Evolutionary conservation across 352 stramenopile species (phyloP).

Genomic region (Globisporangium cylindrosporum): DNA sequence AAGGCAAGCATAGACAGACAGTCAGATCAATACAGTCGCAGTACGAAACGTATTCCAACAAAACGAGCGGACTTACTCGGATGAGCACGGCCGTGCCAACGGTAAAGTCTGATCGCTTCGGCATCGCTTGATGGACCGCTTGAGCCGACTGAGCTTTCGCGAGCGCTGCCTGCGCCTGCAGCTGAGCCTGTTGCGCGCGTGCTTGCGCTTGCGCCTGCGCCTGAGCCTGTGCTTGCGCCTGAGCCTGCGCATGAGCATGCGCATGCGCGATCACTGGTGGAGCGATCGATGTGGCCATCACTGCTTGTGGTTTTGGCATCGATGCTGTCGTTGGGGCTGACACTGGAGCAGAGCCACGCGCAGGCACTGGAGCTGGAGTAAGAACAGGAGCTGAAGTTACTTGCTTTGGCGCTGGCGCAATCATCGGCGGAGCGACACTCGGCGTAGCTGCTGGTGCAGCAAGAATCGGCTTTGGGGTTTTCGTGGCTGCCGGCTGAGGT

Average conservation of each 20-base stretch:
- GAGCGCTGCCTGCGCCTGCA: slow-evolving; percentile 12
- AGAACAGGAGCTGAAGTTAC: slow-evolving; percentile 9
- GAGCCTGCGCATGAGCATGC: slow-evolving; percentile 3
- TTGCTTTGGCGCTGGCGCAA: slow-evolving; percentile 16
- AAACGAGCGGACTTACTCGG: slow-evolving; percentile 33
- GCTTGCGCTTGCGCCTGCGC: slow-evolving; percentile 12
- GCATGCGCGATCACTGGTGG: slow-evolving; percentile 16
- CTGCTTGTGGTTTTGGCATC: slow-evolving; percentile 8
- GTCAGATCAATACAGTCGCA: background rate
- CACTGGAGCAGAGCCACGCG: background rate
- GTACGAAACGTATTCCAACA: background rate
- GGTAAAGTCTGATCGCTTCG: slow-evolving; percentile 60
- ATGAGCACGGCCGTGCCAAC: slow-evolving; percentile 69
- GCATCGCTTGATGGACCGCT: slow-evolving; percentile 16
- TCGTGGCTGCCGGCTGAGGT: slow-evolving; percentile 14
- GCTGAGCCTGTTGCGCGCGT: slow-evolving; percentile 8
- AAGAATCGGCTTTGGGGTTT: slow-evolving; percentile 28
- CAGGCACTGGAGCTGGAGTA: background rate
- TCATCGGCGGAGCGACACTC: slow-evolving; percentile 20
- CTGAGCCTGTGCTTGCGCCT: slow-evolving; percentile 8
- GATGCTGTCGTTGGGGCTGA: slow-evolving; percentile 1
- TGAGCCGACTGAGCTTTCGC: slow-evolving; percentile 7
- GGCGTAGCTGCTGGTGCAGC: slow-evolving; percentile 17
- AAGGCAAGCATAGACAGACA: background rate
- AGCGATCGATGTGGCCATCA: slow-evolving; percentile 6